A percentile compares a stretch with the other conserved stretches of the same genome.
Conservation (phyloP, 768 basidiomycete species). For the Phaeolepiota aurea region DNA sequence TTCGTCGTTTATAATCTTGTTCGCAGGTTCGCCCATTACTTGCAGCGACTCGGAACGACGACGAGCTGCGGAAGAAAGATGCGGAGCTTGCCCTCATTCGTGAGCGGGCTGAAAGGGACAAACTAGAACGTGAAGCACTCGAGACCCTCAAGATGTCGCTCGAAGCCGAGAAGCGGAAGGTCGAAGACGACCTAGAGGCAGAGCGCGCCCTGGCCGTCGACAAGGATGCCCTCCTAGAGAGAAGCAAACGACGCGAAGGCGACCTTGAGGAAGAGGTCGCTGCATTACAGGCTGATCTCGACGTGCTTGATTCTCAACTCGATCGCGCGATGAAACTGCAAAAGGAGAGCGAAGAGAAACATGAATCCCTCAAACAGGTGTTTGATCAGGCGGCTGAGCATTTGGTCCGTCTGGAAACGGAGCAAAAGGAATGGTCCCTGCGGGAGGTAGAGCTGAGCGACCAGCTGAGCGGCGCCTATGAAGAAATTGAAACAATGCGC, state of each 20-base stretch:
- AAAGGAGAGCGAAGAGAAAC: slow-evolving; percentile 74
- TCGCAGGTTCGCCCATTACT: slow-evolving; percentile 80
- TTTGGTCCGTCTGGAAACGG: slow-evolving; percentile 70
- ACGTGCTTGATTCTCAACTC: slow-evolving; percentile 78
- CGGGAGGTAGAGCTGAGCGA: slow-evolving; percentile 58
- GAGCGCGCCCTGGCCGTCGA: slow-evolving; percentile 76
- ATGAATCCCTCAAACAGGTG: slow-evolving; percentile 57
- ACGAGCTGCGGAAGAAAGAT: slow-evolving; percentile 84
- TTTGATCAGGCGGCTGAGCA: slow-evolving; percentile 86
- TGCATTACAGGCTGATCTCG: slow-evolving; percentile 75
- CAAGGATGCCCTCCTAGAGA: slow-evolving; percentile 74
- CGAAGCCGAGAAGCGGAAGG: slow-evolving; percentile 74
- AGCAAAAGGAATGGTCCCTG: slow-evolving; percentile 58
- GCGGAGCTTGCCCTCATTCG: slow-evolving; percentile 71
- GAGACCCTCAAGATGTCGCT: slow-evolving; percentile 76
- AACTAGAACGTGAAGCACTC: slow-evolving; percentile 69
- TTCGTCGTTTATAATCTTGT: slow-evolving; percentile 4
- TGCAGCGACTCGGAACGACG: slow-evolving; percentile 87
- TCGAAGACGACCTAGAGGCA: slow-evolving; percentile 75
- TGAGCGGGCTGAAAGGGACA: slow-evolving; percentile 83
- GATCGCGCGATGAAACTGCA: slow-evolving; percentile 71
- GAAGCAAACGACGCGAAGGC: slow-evolving; percentile 78
- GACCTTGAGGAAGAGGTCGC: slow-evolving; percentile 82
- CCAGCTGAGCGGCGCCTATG: slow-evolving; percentile 48
- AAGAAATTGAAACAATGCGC: slow-evolving; percentile 50